phyloP scores from a whole-genome alignment of 2,329 filamentous ascomycete species.

The Colletotrichum agaves region DNA sequence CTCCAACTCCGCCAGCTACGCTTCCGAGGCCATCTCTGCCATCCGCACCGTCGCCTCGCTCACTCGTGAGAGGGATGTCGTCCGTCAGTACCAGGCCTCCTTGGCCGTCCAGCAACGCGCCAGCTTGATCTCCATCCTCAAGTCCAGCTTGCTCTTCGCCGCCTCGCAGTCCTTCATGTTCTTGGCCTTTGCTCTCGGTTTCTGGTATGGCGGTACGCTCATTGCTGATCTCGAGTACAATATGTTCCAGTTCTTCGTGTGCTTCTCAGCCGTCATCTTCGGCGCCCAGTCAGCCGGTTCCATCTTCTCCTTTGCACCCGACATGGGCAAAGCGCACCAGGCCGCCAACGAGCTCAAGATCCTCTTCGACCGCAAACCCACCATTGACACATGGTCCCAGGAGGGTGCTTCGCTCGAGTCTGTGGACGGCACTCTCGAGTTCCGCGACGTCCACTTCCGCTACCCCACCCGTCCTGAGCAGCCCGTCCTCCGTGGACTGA shows the following conservation, averaged over 20 bases:
- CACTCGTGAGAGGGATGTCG: constrained; percentile 86
- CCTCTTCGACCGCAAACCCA: constrained; percentile 84
- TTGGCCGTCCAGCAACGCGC: constrained; percentile 73
- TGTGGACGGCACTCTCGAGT: constrained; percentile 84
- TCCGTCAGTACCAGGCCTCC: constrained; percentile 74
- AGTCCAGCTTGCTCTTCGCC: constrained; percentile 83
- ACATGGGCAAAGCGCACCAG: constrained; percentile 92
- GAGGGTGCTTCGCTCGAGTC: constrained; percentile 71
- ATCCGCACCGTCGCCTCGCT: constrained; percentile 94
- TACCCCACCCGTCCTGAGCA: constrained; percentile 93
- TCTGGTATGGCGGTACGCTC: constrained; percentile 89
- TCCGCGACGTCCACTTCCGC: constrained; percentile 91
- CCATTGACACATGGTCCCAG: constrained; percentile 83
- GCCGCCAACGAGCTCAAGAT: constrained; percentile 83
- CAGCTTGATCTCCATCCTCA: constrained; percentile 78
- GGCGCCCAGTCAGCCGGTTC: constrained; percentile 91
- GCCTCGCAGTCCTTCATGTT: constrained; percentile 86
- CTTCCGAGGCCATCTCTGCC: constrained; percentile 91
- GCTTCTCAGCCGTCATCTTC: constrained; percentile 89
- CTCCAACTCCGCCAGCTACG: constrained; percentile 83
- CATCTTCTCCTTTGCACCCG: constrained; percentile 89
- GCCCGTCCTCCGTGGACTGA: constrained; percentile 87
- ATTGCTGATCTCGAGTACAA: constrained; percentile 77
- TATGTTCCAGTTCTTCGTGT: constrained; percentile 91
- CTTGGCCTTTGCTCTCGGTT: constrained; percentile 85